These are phyloP conservation scores for Sarocladiaceae sp. DNA, from an alignment of 2,329 filamentous ascomycete genomes.

Conservation along the genomic window DNA sequence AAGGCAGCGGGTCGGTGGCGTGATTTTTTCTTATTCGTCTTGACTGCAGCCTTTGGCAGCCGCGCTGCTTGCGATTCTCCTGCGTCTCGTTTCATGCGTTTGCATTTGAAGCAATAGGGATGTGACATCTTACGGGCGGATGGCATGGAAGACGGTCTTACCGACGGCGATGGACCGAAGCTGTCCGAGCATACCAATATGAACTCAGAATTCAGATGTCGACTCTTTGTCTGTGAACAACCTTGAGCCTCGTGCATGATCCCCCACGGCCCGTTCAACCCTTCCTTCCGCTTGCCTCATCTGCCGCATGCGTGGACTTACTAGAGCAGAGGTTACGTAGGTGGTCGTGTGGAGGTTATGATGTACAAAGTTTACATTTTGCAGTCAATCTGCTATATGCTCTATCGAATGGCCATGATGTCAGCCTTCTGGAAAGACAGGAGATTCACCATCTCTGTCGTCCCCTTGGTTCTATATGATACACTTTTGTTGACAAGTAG, in stretches of 20 bases:
- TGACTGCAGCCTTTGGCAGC: neutral
- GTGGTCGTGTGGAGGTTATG: neutral
- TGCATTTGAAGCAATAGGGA: too few relatives aligned
- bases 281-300: too few relatives aligned
- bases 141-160: too few relatives aligned
- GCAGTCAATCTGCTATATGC: neutral
- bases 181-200: too few relatives aligned
- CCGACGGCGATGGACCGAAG: too few relatives aligned
- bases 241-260: too few relatives aligned
- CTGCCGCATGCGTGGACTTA: neutral
- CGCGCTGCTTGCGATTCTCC: neutral
- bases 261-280: too few relatives aligned
- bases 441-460: neutral
- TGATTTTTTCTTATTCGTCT: neutral
- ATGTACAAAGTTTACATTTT: slow-evolving; percentile 1
- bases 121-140: neutral
- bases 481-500: neutral
- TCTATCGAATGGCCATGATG: neutral
- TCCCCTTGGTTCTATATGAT: neutral
- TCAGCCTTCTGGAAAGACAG: neutral
- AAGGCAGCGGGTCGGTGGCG: neutral
- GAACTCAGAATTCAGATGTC: too few relatives aligned
- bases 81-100: too few relatives aligned
- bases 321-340: neutral
- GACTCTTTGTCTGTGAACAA: neutral